Evolutionary conservation across 192 early-diverging fungal species (phyloP), one percentile per base, ranked within the genome.

Genomic region (Entophlyctis luteolus): DNA sequence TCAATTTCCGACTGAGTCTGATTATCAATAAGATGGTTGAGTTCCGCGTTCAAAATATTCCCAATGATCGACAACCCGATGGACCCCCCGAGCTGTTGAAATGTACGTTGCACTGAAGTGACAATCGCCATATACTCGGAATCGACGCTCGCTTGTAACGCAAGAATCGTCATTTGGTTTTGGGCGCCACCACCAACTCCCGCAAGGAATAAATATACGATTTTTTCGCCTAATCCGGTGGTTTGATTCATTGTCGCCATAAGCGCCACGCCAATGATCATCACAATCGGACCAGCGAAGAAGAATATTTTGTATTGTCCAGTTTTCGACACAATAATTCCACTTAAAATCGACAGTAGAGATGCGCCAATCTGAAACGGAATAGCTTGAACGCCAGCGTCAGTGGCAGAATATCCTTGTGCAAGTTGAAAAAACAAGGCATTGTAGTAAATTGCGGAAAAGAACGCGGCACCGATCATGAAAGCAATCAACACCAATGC

Each of bases 361-460:
- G 35, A n/a, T 23, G 62, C 70, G 23, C 89, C 89, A 2, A 86
- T 49, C 16, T 91, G 79, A 58, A 89, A 84, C 1, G 92, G 89
- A 34, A 93, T 67, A 45, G 88, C 71, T 49, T 89, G 80, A 5
- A 90, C 59, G 50, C 92, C 92, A 1, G 89, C 82, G 1, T 70
- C 74, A 2, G 88, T 91, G 0, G 92, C 89, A 20, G 72, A 66
- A 23, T 88, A 85, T 18, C 83, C 87, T 36, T 86, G 79, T 12
- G 91, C 89, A 36, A 96, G 78, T 72, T 92, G 85, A 73, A 93
- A 91, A 72, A 86, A 94, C 45, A 88, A 67, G 20, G 93, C 86
- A 18, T 85, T 65, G 70, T 91, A 93, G 67, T 86, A 91, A 14
- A 89, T 80, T 12, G 67, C 57, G 4, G 69, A 12, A 50, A 72